A percentile compares a stretch with the other conserved stretches of the same genome.
Conservation (phyloP, 768 basidiomycete genomes). For the Pholiota molesta region DNA sequence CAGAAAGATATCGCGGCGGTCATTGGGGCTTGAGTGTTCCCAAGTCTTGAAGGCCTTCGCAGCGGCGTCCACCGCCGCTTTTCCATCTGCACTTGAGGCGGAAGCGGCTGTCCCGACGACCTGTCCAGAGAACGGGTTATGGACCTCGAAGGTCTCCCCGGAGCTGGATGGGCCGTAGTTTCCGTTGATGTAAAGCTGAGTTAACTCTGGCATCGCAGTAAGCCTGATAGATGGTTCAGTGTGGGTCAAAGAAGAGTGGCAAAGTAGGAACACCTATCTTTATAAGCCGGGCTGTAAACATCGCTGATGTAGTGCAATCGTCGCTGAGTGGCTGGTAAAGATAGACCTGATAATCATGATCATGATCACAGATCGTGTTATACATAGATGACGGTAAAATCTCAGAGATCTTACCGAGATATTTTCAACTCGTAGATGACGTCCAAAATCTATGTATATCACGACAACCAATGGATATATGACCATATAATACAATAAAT, state of each 20-base stretch:
- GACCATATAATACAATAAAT: slow-evolving; percentile 8
- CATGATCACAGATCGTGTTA: too few relatives aligned
- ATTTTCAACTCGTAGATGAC: neutral
- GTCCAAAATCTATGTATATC: neutral
- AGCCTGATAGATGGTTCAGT: neutral
- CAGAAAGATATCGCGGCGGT: slow-evolving; percentile 47
- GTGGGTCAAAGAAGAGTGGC: neutral
- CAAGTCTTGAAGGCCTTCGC: slow-evolving; percentile 49
- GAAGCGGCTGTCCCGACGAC: slow-evolving; percentile 50
- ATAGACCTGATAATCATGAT: too few relatives aligned
- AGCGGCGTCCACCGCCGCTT: slow-evolving; percentile 47
- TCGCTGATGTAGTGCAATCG: neutral
- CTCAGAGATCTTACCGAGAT: too few relatives aligned
- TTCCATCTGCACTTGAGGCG: slow-evolving; percentile 47
- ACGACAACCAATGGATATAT: slow-evolving; percentile 1
- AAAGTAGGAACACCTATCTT: neutral
- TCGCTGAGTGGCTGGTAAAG: neutral
- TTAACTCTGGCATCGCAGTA: slow-evolving; percentile 28
- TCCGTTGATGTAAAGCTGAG: slow-evolving; percentile 46
- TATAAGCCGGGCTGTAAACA: neutral
- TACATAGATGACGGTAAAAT: too few relatives aligned
- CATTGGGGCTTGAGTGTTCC: slow-evolving; percentile 39
- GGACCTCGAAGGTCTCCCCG: slow-evolving; percentile 46
- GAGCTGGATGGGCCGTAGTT: slow-evolving; percentile 36
- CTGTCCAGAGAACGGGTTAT: slow-evolving; percentile 42